A percentile compares a stretch with the other conserved stretches of the same genome.
These are phyloP conservation scores for Aureococcus anophagefferens DNA, from an alignment of 108 stramenopile species.

Conservation along the genomic window DNA sequence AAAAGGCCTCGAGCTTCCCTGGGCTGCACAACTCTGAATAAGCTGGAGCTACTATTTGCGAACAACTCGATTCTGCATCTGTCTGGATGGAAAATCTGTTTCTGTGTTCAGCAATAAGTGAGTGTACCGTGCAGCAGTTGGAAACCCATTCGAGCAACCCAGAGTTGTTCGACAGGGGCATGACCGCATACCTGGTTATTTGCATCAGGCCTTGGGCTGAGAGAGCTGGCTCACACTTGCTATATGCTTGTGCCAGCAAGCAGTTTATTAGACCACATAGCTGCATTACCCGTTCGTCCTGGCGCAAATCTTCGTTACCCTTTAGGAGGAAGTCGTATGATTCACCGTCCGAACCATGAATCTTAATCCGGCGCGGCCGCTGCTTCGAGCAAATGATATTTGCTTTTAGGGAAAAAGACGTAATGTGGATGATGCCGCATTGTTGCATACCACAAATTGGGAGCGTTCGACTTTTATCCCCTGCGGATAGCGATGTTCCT, in stretches of 20 bases:
- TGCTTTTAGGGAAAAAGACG: conserved; percentile 62
- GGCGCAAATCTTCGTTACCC: conserved; percentile 97
- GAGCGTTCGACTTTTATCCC: too few species aligned
- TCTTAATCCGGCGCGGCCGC: conserved; percentile 86
- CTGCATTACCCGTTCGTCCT: conserved; percentile 99
- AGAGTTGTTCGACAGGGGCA: conserved; percentile 87
- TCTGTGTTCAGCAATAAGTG: too few species aligned
- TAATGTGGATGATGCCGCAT: conserved; percentile 77
- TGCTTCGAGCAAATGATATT: conserved; percentile 95
- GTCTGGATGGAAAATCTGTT: too few species aligned
- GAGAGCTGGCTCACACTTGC: too few species aligned
- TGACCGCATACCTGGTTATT: conserved; percentile 89
- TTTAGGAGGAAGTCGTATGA: conserved; percentile 95
- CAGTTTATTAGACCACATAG: conserved; percentile 96
- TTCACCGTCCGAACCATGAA: conserved; percentile 89
- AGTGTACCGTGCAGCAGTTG: conserved; percentile 91
- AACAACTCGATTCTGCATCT: too few species aligned
- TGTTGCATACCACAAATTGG: too few species aligned
- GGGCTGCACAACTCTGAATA: too few species aligned
- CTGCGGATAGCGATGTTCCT: conserved; percentile 85
- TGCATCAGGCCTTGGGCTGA: conserved; percentile 68
- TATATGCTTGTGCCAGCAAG: too few species aligned
- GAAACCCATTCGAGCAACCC: conserved; percentile 99
- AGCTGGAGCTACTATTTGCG: too few species aligned
- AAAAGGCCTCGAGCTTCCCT: too few species aligned